A percentile compares a stretch with the other conserved stretches of the same genome.
These are phyloP conservation scores for Aureobasidium sp. DNA, from an alignment of 2,329 filamentous ascomycete genomes.

Conservation along the genomic window DNA sequence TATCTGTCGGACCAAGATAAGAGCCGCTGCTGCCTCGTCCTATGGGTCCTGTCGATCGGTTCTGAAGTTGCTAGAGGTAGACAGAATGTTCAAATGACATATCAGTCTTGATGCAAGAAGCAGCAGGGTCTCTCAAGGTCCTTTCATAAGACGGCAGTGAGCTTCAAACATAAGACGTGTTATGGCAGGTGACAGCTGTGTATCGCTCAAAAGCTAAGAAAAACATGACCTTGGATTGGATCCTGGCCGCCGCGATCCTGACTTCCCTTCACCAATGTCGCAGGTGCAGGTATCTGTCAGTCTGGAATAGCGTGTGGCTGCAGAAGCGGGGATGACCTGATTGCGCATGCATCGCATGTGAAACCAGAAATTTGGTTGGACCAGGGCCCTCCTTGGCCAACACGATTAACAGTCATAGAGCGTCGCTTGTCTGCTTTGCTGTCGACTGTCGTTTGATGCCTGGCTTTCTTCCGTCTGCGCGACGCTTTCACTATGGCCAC, in stretches of 20 bases:
- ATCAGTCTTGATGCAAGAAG: not conserved
- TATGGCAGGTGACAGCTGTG: not conserved
- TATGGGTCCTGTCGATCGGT: not conserved
- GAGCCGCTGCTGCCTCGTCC: not conserved
- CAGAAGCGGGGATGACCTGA: constrained; percentile 13
- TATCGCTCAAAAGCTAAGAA: not conserved
- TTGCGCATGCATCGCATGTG: constrained; percentile 12
- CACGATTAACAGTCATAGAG: not conserved
- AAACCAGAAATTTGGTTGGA: constrained; percentile 1
- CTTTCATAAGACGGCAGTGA: not conserved
- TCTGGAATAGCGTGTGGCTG: constrained; percentile 4
- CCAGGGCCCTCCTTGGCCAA: not conserved
- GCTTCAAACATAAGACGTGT: constrained; percentile 1
- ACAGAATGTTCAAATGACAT: not conserved
- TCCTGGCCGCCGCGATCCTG: no score
- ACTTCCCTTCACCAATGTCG: not conserved
- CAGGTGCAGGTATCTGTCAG: not conserved
- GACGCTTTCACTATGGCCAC: not conserved
- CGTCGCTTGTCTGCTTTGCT: not conserved
- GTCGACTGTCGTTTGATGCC: not conserved
- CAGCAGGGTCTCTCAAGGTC: not conserved
- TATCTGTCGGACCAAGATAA: not conserved
- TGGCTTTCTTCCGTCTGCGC: not conserved
- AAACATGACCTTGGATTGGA: not conserved
- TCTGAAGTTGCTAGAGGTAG: not conserved